Evolutionary conservation across 371 early-diverging fungal species (phyloP), one percentile per base, ranked within the genome.

Genomic region (Apophysomyces trapeziformis): DNA sequence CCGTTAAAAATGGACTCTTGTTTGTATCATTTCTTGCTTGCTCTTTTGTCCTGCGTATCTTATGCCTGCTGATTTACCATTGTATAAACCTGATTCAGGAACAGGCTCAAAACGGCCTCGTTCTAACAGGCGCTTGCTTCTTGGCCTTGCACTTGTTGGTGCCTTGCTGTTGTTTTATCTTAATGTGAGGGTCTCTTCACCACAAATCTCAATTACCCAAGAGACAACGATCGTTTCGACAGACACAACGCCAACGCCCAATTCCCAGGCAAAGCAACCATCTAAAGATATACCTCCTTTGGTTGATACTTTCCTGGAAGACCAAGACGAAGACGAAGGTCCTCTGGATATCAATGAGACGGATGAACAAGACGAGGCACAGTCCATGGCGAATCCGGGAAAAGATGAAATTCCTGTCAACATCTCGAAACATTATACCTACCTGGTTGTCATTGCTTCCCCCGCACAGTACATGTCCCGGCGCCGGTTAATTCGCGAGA

Each of bases 401-500:
- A 26, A 26, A 26, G 32, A 26, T 1, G 32, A 26, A 26, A 50
- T 50, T 21, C 54, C 18, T 21, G 57, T 63, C 16, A 63, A 63
- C 39, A 63, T 5, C 21, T 63, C 64, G 16, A 63, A 63, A 8
- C 83, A 78, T 44, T 86, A 81, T 38, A 76, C 74, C 37, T 77
- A 82, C 26, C 68, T 86, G n/a, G 67, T 86, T 9, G 73, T 86
- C 6, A 74, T 86, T 38, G 80, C 80, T n/a, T 79, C 86, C n/a
- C 69, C 70, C 58, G 74, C 80, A 46, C 65, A 61, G n/a, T 70
- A 78, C 59, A 60, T 76, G 13, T 67, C 72, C 43, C 80, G 78
- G 37, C 83, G 86, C 47, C 75, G 71, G 41, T 71, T 83, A 66
- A 80, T 86, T 38, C 83, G 86, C 44, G 72, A 78, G 18, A 78